Conservation (phyloP, 306 rosid genomes). For the Lotus japonicus region DNA sequence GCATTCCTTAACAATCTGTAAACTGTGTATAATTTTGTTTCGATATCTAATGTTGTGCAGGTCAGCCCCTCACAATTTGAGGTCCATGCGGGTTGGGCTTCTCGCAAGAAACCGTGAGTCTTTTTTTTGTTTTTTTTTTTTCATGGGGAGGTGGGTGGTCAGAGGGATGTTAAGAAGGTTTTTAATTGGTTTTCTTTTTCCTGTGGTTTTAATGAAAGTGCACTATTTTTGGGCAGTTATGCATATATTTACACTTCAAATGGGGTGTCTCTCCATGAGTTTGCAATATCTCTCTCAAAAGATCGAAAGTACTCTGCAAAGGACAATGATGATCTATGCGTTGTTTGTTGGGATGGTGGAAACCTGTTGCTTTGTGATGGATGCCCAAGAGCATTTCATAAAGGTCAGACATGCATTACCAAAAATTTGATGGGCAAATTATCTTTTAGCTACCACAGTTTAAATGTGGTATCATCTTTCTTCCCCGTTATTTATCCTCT, state of each 20-base stretch:
- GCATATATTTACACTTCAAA: slow-evolving; percentile 91
- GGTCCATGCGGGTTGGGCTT: slow-evolving; percentile 94
- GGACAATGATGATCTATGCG: slow-evolving; percentile 87
- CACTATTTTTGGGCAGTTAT: slow-evolving; percentile 56
- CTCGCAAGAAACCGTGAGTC: slow-evolving; percentile 93
- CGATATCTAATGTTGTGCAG: slow-evolving; percentile 42
- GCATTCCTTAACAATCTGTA: background rate
- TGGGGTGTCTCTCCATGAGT: slow-evolving; percentile 94
- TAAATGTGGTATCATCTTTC: slow-evolving; percentile 17
- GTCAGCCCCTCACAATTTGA: slow-evolving; percentile 96
- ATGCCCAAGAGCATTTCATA: slow-evolving; percentile 97
- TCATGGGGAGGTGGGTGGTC: background rate
- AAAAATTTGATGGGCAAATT: background rate
- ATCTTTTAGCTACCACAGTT: slow-evolving; percentile 5
- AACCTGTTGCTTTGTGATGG: slow-evolving; percentile 93
- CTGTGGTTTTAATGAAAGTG: slow-evolving; percentile 21
- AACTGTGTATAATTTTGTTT: slow-evolving; percentile 13
- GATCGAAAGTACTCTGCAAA: slow-evolving; percentile 74
- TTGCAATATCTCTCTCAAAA: slow-evolving; percentile 84
- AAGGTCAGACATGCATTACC: slow-evolving; percentile 52
- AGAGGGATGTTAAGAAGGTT: slow-evolving; percentile 22
- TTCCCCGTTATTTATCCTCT: slow-evolving; percentile 4
- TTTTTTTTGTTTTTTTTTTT: background rate
- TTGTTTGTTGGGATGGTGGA: slow-evolving; percentile 94
- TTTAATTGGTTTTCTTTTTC: slow-evolving; percentile 7